A percentile compares a stretch with the other conserved stretches of the same genome.
These are phyloP conservation scores for Striga hermonthica DNA, from an alignment of 305 asterid genomes.

Conservation along the genomic window DNA sequence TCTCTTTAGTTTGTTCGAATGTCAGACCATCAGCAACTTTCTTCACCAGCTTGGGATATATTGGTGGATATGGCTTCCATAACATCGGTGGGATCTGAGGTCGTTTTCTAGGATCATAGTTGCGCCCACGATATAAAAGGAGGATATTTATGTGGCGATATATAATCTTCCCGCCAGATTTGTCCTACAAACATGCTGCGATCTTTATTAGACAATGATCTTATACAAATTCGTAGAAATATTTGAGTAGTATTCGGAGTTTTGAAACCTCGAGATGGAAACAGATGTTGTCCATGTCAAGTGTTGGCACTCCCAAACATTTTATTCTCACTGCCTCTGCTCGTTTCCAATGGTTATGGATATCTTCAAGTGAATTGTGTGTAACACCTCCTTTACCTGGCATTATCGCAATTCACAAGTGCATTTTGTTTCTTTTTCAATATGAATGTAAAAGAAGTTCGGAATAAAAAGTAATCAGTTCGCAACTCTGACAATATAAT, in stretches of 20 bases:
- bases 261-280: conserved; percentile 81
- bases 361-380: conserved; percentile 80
- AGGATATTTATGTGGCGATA: conserved; percentile 63
- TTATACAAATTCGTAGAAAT: conserved; percentile 1
- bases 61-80: conserved; percentile 82
- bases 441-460: background rate
- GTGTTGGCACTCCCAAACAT: conserved; percentile 88
- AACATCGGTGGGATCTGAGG: conserved; percentile 66
- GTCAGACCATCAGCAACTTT: conserved; percentile 72
- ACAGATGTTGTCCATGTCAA: conserved; percentile 84
- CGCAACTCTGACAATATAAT: background rate
- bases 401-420: conserved; percentile 25
- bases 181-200: conserved; percentile 67
- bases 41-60: conserved; percentile 87
- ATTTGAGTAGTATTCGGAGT: background rate
- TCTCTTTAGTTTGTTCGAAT: conserved; percentile 75
- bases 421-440: background rate
- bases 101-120: conserved; percentile 59
- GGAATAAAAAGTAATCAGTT: background rate
- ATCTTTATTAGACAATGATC: conserved; percentile 38
- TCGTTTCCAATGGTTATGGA: conserved; percentile 79
- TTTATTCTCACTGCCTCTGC: conserved; percentile 84
- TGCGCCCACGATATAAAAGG: conserved; percentile 68
- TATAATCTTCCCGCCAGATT: conserved; percentile 74
- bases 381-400: conserved; percentile 88